Evolutionary conservation across 371 early-diverging fungal genomes (phyloP), one percentile per base, ranked within the genome.

Genomic region (Syncephalastrum sp.): DNA sequence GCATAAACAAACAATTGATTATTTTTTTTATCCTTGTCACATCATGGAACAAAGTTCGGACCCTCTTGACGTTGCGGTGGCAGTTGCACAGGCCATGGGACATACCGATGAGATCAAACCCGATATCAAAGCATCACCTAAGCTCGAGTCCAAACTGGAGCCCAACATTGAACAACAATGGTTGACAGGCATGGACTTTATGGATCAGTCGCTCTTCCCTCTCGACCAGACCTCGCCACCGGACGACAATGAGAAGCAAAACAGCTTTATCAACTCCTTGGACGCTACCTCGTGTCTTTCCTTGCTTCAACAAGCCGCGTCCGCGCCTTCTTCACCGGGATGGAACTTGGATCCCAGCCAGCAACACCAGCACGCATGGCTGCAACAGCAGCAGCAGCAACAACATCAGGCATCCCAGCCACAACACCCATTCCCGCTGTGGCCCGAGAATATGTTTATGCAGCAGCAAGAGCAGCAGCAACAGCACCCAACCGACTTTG

Each of bases 1-100:
- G 8, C 23, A 23, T 13, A 19, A 45, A 16, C n/a, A 23, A 45
- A 25, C n/a, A 8, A 25, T 54, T 54, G 55, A 17, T 44, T 55
- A 13, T 55, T 46, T 47, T 43, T 56, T 56, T 48, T n/a, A 23
- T 56, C 19, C 42, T 56, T 42, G 41, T 25, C 42, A 29, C n/a
- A 56, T 17, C 41, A 56, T 56, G 57, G 53, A 59, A 25, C 51
- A 44, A 47, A 60, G 47, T 43, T 60, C 60, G 14, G 60, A 60
- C 47, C 60, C 60, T 48, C 54, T 60, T 38, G 60, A 60, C 42
- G 60, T 60, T 5, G 60, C 60, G 13, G 60, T 60, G 13, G 60
- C 60, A 2, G 51, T 60, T 48, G 60, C 60, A n/a, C 60, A 60
- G 46, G 60, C 60, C 29, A 60, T 60, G 60, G 60, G 54, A 25